A percentile compares a stretch with the other conserved stretches of the same genome.
These are phyloP conservation scores for Phaffia tasmanica DNA, from an alignment of 768 basidiomycete genomes.

Conservation along the genomic window DNA sequence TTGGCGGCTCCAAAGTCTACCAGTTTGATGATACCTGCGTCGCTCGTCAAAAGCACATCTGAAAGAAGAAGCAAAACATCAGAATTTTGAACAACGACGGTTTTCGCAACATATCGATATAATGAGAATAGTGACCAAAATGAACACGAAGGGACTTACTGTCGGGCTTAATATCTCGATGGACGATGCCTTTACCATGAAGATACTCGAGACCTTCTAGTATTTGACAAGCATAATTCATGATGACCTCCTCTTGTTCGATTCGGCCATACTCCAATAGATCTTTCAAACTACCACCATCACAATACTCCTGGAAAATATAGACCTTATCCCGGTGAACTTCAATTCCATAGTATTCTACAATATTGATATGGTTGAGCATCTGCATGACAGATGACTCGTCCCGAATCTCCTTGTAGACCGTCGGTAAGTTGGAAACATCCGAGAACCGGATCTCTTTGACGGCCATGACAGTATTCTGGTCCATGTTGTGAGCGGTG, in stretches of 20 bases:
- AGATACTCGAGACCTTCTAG: constrained; percentile 86
- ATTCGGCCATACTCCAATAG: constrained; percentile 85
- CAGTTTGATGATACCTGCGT: constrained; percentile 84
- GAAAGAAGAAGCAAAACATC: constrained; percentile 16
- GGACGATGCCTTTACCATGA: constrained; percentile 66
- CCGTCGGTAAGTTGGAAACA: constrained; percentile 68
- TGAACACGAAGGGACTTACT: constrained; percentile 50
- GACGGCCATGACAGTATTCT: constrained; percentile 93
- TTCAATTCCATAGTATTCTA: constrained; percentile 97
- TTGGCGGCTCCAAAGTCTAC: constrained; percentile 98
- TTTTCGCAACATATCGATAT: not conserved
- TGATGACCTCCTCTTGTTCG: constrained; percentile 90
- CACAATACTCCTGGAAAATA: constrained; percentile 97
- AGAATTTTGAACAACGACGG: constrained; percentile 19
- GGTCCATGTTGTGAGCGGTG: constrained; percentile 89
- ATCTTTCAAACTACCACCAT: constrained; percentile 82
- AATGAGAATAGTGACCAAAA: not conserved
- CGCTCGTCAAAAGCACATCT: constrained; percentile 64
- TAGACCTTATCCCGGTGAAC: constrained; percentile 98
- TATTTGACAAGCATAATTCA: constrained; percentile 95
- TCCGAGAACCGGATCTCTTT: constrained; percentile 98
- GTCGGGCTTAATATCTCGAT: constrained; percentile 92
- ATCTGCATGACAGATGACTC: constrained; percentile 97
- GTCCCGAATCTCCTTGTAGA: constrained; percentile 87
- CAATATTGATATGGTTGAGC: constrained; percentile 92